phyloP scores from a whole-genome alignment of 2,329 filamentous ascomycete genomes.

The Ophiostoma montium region DNA sequence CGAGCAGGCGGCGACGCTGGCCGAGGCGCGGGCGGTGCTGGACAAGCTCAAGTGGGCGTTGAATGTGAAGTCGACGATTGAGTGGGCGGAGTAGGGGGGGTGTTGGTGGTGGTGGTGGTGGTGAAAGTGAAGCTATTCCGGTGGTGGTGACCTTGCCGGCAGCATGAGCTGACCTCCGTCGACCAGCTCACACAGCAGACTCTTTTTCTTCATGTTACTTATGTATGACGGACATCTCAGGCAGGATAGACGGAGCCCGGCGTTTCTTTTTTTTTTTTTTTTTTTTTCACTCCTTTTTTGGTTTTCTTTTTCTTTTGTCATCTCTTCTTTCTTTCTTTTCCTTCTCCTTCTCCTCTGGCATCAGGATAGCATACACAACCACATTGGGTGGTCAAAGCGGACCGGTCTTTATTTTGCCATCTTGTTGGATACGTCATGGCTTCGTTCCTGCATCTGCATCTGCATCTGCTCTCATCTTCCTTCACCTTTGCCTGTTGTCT shows the following conservation, averaged over 20 bases:
- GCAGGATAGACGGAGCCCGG: slow-evolving; percentile 10
- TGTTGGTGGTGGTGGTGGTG: neutral
- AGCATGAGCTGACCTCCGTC: too few relatives aligned
- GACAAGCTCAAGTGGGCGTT: slow-evolving; percentile 62
- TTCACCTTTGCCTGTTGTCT: neutral
- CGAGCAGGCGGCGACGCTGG: slow-evolving; percentile 44
- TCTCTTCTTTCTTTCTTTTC: neutral
- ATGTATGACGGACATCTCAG: slow-evolving; percentile 6
- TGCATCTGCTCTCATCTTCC: too few relatives aligned
- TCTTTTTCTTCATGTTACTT: neutral
- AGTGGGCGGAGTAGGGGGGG: slow-evolving; percentile 31
- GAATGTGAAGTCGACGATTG: slow-evolving; percentile 48
- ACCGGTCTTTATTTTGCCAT: too few relatives aligned
- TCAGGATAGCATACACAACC: too few relatives aligned
- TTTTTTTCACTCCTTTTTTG: neutral
- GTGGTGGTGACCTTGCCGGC: too few relatives aligned
- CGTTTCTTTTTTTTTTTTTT: slow-evolving; percentile 3
- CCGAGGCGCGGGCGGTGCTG: slow-evolving; percentile 44
- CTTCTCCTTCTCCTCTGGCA: neutral
- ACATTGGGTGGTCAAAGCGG: too few relatives aligned
- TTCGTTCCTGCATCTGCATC: too few relatives aligned
- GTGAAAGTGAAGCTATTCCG: too few relatives aligned
- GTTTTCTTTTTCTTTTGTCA: neutral
- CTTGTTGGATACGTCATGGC: too few relatives aligned
- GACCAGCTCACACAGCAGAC: neutral